Conservation (phyloP, 176 grass and related monocot genomes). For the Otatea glauca region DNA sequence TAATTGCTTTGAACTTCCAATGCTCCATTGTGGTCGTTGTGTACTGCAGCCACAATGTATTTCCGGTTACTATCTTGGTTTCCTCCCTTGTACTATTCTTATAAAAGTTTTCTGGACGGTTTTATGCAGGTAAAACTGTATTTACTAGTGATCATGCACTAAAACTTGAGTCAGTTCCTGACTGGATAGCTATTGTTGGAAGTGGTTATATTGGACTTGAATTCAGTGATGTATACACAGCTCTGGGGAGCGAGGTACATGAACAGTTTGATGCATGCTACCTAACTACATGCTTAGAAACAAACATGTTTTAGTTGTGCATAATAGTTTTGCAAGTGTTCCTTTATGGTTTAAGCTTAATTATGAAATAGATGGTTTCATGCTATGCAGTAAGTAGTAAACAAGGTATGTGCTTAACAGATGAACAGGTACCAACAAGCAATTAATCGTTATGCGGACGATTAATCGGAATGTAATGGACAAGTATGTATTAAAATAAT, state of each 20-base stretch:
- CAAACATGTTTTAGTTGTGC: neutral
- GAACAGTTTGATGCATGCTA: neutral
- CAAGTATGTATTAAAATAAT: neutral
- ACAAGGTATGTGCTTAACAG: neutral
- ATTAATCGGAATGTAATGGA: neutral
- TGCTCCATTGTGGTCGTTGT: neutral
- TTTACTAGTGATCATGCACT: constrained; percentile 90
- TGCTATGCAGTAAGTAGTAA: neutral
- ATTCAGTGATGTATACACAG: constrained; percentile 95
- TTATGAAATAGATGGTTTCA: constrained; percentile 5
- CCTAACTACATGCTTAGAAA: constrained; percentile 32
- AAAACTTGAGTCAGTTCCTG: constrained; percentile 86
- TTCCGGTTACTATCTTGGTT: neutral
- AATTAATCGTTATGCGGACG: neutral
- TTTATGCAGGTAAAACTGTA: constrained; percentile 75
- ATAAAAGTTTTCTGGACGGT: constrained; percentile 4
- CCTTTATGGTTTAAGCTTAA: neutral
- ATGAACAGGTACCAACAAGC: neutral
- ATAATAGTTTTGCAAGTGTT: neutral
- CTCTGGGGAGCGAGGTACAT: constrained; percentile 81
- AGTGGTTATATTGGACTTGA: constrained; percentile 95
- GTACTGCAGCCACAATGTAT: neutral
- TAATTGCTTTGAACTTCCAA: neutral
- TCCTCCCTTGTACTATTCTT: constrained; percentile 19
- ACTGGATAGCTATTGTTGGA: constrained; percentile 92